Evolutionary conservation across 768 basidiomycete genomes (phyloP).

Genomic region (Lactifluus piperatus): DNA sequence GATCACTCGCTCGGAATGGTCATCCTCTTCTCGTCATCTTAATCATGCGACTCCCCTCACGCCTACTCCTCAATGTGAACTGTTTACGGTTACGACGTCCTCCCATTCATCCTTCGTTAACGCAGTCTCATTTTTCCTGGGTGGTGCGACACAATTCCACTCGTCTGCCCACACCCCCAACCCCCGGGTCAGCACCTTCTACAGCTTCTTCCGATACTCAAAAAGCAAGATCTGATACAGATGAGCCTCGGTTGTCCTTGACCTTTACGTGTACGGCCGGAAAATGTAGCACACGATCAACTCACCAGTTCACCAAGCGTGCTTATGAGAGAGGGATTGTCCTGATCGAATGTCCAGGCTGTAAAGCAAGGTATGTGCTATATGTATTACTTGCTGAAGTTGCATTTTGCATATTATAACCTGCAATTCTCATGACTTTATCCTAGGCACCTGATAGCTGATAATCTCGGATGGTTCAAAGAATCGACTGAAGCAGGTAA

Average conservation of each 20-base stretch:
- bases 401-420: not conserved
- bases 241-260: constrained; percentile 59
- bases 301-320: constrained; percentile 78
- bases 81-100: not conserved
- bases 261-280: constrained; percentile 83
- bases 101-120: not conserved
- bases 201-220: not conserved
- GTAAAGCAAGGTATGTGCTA: constrained; percentile 66
- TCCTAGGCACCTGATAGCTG: constrained; percentile 73
- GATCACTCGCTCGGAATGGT: too few species aligned
- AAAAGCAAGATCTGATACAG: constrained; percentile 28
- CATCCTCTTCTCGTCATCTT: not conserved
- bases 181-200: constrained; percentile 8
- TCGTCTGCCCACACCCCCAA: not conserved
- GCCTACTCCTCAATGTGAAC: constrained; percentile 3
- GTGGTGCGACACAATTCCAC: constrained; percentile 2
- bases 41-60: constrained; percentile 8
- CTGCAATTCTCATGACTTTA: not conserved
- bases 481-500: constrained; percentile 67
- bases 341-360: constrained; percentile 83
- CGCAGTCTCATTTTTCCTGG: not conserved
- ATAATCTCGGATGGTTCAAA: constrained; percentile 89
- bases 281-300: constrained; percentile 68
- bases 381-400: constrained; percentile 30
- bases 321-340: constrained; percentile 87